phyloP scores from a whole-genome alignment of 768 basidiomycete species.

The Pleurotus tuber-regium region DNA sequence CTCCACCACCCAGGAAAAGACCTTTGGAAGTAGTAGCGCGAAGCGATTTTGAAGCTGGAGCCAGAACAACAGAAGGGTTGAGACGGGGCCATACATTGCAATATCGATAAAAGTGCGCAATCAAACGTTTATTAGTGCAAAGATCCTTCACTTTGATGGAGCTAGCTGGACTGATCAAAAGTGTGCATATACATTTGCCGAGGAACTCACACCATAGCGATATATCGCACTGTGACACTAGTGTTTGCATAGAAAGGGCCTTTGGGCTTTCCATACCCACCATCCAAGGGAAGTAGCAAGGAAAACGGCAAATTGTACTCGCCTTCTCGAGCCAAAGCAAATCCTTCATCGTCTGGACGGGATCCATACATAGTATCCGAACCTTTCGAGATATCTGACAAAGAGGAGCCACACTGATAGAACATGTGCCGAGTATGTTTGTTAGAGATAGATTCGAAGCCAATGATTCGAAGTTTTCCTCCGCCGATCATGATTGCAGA shows the following conservation, averaged over 20 bases:
- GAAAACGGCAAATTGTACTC: slow-evolving; percentile 70
- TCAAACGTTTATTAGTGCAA: slow-evolving; percentile 56
- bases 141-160: slow-evolving; percentile 75
- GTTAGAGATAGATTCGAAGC: slow-evolving; percentile 72
- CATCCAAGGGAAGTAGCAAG: slow-evolving; percentile 60
- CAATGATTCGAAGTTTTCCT: slow-evolving; percentile 79
- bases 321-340: slow-evolving; percentile 61
- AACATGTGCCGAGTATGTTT: slow-evolving; percentile 71
- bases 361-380: slow-evolving; percentile 43
- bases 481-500: slow-evolving; percentile 61
- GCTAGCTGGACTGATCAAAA: slow-evolving; percentile 29
- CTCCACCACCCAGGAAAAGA: slow-evolving; percentile 61
- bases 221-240: slow-evolving; percentile 71
- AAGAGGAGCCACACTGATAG: slow-evolving; percentile 65
- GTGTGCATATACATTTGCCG: not conserved
- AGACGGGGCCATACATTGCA: slow-evolving; percentile 80
- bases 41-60: slow-evolving; percentile 57
- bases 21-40: slow-evolving; percentile 52
- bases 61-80: slow-evolving; percentile 57
- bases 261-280: slow-evolving; percentile 52
- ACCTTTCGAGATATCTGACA: slow-evolving; percentile 48
- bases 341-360: slow-evolving; percentile 57
- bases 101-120: slow-evolving; percentile 87
- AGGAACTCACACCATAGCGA: slow-evolving; percentile 68
- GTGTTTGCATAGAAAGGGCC: slow-evolving; percentile 52